Conservation (phyloP, 139 green algal species). For the Coccomyxa sp. region DNA sequence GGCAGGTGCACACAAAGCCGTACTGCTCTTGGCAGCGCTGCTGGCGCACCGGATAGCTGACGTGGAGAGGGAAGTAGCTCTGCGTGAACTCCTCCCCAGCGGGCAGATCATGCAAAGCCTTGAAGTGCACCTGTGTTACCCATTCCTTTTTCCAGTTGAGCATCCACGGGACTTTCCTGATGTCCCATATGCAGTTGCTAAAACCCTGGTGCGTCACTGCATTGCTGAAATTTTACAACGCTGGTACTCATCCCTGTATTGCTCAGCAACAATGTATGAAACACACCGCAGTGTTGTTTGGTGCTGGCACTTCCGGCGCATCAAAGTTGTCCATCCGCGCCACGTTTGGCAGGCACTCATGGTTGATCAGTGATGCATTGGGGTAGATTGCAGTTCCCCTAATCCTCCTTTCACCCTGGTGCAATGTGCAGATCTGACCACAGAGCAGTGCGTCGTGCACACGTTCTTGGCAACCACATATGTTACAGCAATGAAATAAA, state of each 20-base stretch:
- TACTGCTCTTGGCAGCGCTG: conserved; percentile 59
- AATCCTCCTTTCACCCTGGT: conserved; percentile 15
- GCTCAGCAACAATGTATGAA: neutral
- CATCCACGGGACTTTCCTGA: neutral
- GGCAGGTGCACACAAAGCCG: conserved; percentile 71
- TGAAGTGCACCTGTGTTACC: conserved; percentile 10
- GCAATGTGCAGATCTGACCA: neutral
- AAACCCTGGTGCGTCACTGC: neutral
- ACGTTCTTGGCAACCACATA: neutral
- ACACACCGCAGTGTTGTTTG: neutral
- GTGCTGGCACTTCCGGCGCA: neutral
- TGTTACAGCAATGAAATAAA: neutral
- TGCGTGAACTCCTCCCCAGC: conserved; percentile 46
- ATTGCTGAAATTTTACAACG: neutral
- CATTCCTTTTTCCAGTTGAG: neutral
- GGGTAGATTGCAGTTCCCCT: conserved; percentile 18
- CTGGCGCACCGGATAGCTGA: conserved; percentile 55
- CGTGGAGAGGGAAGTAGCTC: conserved; percentile 72
- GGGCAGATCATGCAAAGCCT: conserved; percentile 17
- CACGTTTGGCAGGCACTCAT: conserved; percentile 35
- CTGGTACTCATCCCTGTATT: neutral
- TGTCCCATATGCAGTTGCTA: neutral
- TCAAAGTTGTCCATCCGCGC: conserved; percentile 29
- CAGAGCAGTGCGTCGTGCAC: neutral
- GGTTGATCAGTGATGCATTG: conserved; percentile 21